Evolutionary conservation across 257 asterid genomes (phyloP).

Genomic region (Solanum piurae): DNA sequence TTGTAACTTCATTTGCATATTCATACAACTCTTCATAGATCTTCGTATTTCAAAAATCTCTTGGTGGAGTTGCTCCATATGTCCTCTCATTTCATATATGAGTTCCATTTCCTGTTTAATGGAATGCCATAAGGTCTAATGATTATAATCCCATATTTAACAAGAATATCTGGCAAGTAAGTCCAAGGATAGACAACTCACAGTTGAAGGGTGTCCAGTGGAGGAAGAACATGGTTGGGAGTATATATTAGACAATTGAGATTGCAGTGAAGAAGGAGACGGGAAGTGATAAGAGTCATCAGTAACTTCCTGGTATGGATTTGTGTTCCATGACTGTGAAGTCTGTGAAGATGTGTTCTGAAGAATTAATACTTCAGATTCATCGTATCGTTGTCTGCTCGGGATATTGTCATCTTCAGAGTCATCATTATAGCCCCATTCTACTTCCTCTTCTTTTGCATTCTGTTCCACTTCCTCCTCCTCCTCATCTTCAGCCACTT

Average conservation of each 20-base stretch:
- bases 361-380: constrained; percentile 21
- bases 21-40: constrained; percentile 55
- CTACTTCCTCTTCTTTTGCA: background rate
- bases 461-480: background rate
- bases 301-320: constrained; percentile 20
- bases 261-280: constrained; percentile 34
- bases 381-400: constrained; percentile 20
- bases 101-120: constrained; percentile 65
- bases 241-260: constrained; percentile 23
- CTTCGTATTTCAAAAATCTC: constrained; percentile 63
- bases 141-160: background rate
- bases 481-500: background rate
- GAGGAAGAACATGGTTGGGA: constrained; percentile 23
- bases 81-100: constrained; percentile 62
- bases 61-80: constrained; percentile 65
- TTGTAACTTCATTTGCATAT: constrained; percentile 52
- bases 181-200: constrained; percentile 21
- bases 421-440: constrained; percentile 10
- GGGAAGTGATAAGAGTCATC: constrained; percentile 31
- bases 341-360: constrained; percentile 13
- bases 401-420: constrained; percentile 32
- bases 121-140: background rate
- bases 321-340: constrained; percentile 28
- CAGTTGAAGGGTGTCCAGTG: constrained; percentile 34
- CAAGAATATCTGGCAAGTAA: background rate